Percentiles rank a stretch among this genome's conserved stretches.
Conservation (phyloP, 2,329 filamentous ascomycete genomes). For the Cladosporium sp. region DNA sequence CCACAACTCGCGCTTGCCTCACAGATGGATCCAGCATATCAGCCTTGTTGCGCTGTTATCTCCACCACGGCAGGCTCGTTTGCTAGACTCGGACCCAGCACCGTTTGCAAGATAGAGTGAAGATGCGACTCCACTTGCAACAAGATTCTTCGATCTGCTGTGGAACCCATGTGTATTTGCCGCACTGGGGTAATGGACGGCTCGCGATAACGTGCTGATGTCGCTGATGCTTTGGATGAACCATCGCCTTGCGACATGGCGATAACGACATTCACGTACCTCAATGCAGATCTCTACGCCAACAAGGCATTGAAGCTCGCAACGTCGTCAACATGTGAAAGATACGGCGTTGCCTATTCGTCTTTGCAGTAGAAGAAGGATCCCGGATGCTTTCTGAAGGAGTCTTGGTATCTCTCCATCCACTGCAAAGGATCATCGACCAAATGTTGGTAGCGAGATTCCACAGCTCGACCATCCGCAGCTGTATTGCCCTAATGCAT, state of each 20-base stretch:
- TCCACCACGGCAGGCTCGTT: neutral
- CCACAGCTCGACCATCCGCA: no score
- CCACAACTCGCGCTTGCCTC: neutral
- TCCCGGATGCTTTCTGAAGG: no score
- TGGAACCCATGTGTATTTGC: neutral
- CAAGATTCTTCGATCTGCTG: neutral
- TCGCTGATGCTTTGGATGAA: neutral
- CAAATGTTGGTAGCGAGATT: no score
- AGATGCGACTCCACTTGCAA: neutral
- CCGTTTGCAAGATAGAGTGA: neutral
- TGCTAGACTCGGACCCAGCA: neutral
- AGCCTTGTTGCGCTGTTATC: neutral
- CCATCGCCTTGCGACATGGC: no score
- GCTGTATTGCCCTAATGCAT: no score
- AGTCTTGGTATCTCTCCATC: no score
- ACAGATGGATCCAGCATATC: neutral
- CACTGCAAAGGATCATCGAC: no score
- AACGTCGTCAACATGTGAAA: no score
- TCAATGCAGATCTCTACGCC: neutral
- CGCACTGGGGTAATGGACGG: neutral
- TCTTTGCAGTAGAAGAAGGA: no score
- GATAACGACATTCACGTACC: no score
- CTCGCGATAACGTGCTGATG: neutral
- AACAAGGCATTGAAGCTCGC: neutral
- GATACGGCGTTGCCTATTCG: no score